Evolutionary conservation across 257 asterid species (phyloP).

Genomic region (Solanum sitiens): DNA sequence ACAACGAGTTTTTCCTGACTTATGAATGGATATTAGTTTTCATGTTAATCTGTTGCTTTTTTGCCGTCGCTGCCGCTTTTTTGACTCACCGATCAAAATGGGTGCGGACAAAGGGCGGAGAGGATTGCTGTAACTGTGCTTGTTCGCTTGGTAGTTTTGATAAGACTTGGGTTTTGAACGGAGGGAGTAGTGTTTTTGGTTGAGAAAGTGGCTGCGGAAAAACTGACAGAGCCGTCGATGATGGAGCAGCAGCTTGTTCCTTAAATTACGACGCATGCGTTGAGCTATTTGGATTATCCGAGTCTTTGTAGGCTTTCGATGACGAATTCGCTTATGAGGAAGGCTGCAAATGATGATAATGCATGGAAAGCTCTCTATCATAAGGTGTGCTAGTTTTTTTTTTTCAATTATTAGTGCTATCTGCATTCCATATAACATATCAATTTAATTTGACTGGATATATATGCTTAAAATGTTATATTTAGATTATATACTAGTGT

Average conservation of each 20-base stretch:
- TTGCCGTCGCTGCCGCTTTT: slow-evolving; percentile 28
- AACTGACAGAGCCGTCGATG: slow-evolving; percentile 84
- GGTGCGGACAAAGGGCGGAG: slow-evolving; percentile 14
- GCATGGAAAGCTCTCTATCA: slow-evolving; percentile 96
- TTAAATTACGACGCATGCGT: slow-evolving; percentile 91
- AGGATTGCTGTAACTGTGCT: not conserved
- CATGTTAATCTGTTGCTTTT: slow-evolving; percentile 36
- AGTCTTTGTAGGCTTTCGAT: slow-evolving; percentile 93
- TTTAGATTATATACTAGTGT: not conserved
- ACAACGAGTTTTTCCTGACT: slow-evolving; percentile 28
- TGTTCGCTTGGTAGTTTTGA: not conserved
- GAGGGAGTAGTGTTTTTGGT: not conserved
- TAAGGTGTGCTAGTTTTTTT: slow-evolving; percentile 36
- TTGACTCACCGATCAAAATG: slow-evolving; percentile 18
- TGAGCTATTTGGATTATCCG: slow-evolving; percentile 89
- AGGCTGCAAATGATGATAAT: slow-evolving; percentile 92
- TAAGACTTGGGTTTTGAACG: not conserved
- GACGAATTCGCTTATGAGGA: slow-evolving; percentile 93
- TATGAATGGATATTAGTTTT: slow-evolving; percentile 52
- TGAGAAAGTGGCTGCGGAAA: slow-evolving; percentile 36
- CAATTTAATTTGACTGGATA: not conserved
- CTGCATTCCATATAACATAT: not conserved
- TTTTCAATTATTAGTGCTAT: not conserved
- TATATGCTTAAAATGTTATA: not conserved
- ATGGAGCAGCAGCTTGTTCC: slow-evolving; percentile 94